phyloP scores from a whole-genome alignment of 2,329 filamentous ascomycete species.

The Rhytidhysteron rufulum region DNA sequence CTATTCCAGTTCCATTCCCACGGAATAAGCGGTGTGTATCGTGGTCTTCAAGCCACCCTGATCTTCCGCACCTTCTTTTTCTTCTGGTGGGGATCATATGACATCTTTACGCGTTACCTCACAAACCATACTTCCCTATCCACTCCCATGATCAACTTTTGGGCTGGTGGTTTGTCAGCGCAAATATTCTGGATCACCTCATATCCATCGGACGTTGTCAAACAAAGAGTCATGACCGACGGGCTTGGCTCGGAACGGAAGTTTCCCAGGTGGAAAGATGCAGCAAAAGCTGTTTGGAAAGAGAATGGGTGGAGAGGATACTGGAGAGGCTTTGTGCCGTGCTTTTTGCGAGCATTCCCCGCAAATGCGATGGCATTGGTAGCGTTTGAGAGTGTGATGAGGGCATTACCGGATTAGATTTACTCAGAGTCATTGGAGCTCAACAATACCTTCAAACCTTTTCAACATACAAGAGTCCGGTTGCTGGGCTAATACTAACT shows the following conservation, averaged over 20 bases:
- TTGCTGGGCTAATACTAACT: too few species aligned
- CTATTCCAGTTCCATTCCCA: constrained; percentile 51
- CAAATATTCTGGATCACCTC: constrained; percentile 93
- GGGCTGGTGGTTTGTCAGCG: constrained; percentile 88
- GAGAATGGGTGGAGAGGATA: constrained; percentile 77
- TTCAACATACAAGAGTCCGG: too few species aligned
- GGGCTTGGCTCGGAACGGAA: constrained; percentile 62
- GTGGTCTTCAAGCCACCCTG: constrained; percentile 78
- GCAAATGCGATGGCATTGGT: constrained; percentile 92
- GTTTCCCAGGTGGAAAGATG: constrained; percentile 76
- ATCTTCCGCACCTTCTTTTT: constrained; percentile 93
- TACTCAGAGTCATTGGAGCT: too few species aligned
- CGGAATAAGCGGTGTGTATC: constrained; percentile 77
- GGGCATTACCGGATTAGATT: constrained; percentile 39
- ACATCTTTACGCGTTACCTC: constrained; percentile 70
- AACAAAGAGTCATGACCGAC: constrained; percentile 97
- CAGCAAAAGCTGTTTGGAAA: constrained; percentile 69
- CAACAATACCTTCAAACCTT: too few species aligned
- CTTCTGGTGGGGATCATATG: constrained; percentile 97
- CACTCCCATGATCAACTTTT: constrained; percentile 85
- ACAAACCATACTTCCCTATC: constrained; percentile 65
- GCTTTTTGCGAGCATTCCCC: constrained; percentile 89
- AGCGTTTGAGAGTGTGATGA: constrained; percentile 90
- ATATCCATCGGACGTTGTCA: constrained; percentile 90
- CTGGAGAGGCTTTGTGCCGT: constrained; percentile 89